Evolutionary conservation across 495 filamentous ascomycete species (phyloP).

Genomic region (Xylaria intraflava): DNA sequence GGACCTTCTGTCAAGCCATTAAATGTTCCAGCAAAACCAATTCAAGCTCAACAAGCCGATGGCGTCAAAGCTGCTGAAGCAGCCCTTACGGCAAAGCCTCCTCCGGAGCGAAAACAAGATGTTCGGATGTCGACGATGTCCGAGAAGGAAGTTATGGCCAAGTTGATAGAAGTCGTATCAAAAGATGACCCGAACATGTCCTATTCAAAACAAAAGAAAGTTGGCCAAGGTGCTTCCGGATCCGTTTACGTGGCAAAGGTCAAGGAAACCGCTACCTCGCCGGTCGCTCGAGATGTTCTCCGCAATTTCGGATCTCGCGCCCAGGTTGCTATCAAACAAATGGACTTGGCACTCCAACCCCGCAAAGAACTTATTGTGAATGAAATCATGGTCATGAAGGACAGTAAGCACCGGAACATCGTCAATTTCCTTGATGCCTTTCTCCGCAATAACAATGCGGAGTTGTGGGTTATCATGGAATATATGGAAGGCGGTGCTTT

Average conservation of each 20-base stretch:
- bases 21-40: conserved; percentile 80
- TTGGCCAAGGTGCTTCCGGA: conserved; percentile 94
- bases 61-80: conserved; percentile 74
- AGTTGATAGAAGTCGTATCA: conserved; percentile 84
- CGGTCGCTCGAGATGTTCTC: conserved; percentile 59
- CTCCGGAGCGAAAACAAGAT: conserved; percentile 65
- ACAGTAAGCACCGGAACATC: conserved; percentile 94
- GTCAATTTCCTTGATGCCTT: conserved; percentile 98
- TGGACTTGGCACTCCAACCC: conserved; percentile 96
- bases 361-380: conserved; percentile 98
- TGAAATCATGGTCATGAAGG: conserved; percentile 99
- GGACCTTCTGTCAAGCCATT: conserved; percentile 73
- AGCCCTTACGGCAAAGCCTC: conserved; percentile 65
- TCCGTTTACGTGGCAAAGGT: conserved; percentile 97
- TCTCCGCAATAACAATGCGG: conserved; percentile 82
- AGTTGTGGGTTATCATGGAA: conserved; percentile 99
- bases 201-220: conserved; percentile 98
- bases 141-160: conserved; percentile 93
- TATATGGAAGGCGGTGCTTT: conserved; percentile 98
- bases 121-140: conserved; percentile 97
- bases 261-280: conserved; percentile 63
- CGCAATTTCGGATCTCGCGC: conserved; percentile 61
- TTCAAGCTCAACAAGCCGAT: conserved; percentile 47
- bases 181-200: conserved; percentile 85
- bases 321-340: conserved; percentile 97